Conservation (phyloP, 305 asterid genomes). For the Fraxinus baroniana region DNA sequence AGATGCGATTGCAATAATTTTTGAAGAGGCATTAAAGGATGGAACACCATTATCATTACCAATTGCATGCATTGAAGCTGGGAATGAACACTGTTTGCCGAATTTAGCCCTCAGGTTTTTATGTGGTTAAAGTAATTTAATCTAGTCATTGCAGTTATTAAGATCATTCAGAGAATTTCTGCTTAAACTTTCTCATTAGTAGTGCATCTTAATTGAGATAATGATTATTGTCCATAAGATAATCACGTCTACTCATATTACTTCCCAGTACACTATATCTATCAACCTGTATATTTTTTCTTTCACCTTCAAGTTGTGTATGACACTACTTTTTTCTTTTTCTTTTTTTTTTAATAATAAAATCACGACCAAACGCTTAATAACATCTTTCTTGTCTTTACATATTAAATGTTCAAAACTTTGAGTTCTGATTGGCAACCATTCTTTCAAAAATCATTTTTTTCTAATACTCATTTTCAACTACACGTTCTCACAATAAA, state of each 20-base stretch:
- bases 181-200: slow-evolving; percentile 13
- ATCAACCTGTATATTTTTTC: not conserved
- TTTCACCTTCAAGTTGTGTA: not conserved
- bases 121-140: slow-evolving; percentile 14
- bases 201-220: not conserved
- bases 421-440: not conserved
- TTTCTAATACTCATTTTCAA: no score
- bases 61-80: slow-evolving; percentile 88
- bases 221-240: not conserved
- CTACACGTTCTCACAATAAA: no score
- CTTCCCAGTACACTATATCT: not conserved
- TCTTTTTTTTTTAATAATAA: not conserved
- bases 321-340: not conserved
- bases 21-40: slow-evolving; percentile 87
- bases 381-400: not conserved
- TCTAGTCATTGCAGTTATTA: slow-evolving; percentile 17
- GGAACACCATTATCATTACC: slow-evolving; percentile 79
- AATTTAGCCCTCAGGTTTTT: slow-evolving; percentile 86
- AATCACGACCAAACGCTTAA: not conserved
- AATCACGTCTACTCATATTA: not conserved
- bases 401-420: not conserved
- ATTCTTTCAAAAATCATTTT: not conserved
- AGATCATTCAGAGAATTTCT: slow-evolving; percentile 4
- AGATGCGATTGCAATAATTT: slow-evolving; percentile 80
- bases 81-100: slow-evolving; percentile 72